Conservation (phyloP, 495 filamentous ascomycete species). For the Penicillium tannophilum region DNA sequence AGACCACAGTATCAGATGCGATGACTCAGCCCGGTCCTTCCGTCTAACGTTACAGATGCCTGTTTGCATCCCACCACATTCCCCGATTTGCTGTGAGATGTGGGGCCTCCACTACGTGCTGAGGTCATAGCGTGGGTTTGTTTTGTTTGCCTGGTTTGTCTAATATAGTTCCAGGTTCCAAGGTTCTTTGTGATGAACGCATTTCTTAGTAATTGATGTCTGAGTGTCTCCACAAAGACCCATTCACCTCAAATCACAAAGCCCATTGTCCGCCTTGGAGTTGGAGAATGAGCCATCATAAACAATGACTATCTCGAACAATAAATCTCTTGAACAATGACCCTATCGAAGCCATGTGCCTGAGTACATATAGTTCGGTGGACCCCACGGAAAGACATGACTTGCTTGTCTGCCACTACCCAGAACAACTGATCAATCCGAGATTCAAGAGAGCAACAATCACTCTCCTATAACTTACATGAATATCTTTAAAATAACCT, state of each 20-base stretch:
- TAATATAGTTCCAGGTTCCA: background rate
- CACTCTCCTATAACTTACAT: background rate
- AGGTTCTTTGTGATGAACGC: background rate
- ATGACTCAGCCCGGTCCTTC: conserved; percentile 17
- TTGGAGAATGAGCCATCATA: background rate
- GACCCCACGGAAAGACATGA: background rate
- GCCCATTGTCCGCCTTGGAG: background rate
- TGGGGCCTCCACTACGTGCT: conserved; percentile 1
- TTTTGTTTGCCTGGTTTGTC: conserved; percentile 16
- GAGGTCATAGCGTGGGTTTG: conserved; percentile 18
- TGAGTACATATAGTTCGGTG: background rate
- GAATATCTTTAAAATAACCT: background rate
- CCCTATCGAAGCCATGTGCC: background rate
- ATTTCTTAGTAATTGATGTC: background rate
- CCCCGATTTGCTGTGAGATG: conserved; percentile 5
- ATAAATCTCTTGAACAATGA: background rate
- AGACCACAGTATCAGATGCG: conserved; percentile 20
- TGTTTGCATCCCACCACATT: conserved; percentile 20
- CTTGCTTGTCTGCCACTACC: background rate
- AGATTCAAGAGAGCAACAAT: background rate
- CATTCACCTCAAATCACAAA: background rate
- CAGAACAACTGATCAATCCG: background rate
- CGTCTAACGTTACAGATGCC: conserved; percentile 22
- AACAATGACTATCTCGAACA: background rate
- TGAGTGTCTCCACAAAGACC: background rate